A percentile compares a stretch with the other conserved stretches of the same genome.
Evolutionary conservation across 257 asterid species (phyloP).

Genomic region (Solanum chmielewskii): DNA sequence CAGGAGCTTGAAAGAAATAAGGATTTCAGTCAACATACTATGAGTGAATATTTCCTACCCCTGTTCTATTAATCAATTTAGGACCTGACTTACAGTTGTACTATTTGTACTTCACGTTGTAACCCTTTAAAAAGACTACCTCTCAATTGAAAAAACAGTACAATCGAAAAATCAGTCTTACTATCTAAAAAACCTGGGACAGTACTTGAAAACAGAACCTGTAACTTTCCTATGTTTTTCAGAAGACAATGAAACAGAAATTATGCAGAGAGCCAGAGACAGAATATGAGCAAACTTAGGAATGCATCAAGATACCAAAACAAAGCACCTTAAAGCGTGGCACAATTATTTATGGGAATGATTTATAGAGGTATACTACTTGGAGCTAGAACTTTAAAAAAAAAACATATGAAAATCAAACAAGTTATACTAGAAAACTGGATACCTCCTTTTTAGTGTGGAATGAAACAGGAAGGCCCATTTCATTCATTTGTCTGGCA

Average conservation of each 20-base stretch:
- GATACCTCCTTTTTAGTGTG: constrained; percentile 65
- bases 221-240: not conserved
- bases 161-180: not conserved
- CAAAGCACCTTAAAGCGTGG: not conserved
- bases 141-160: not conserved
- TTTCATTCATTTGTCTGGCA: constrained; percentile 37
- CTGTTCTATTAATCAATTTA: not conserved
- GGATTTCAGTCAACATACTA: not conserved
- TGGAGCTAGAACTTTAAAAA: not conserved
- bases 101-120: not conserved
- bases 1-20: not conserved
- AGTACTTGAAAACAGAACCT: not conserved
- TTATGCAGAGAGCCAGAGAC: not conserved
- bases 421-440: not conserved
- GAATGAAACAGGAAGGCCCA: constrained; percentile 88
- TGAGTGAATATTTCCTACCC: not conserved
- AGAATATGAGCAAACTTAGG: not conserved
- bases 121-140: not conserved
- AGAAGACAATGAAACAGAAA: not conserved
- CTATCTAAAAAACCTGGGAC: not conserved
- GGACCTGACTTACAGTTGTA: not conserved
- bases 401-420: not conserved
- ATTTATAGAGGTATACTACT: not conserved
- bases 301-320: not conserved
- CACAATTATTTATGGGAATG: not conserved